These are phyloP conservation scores for Chrysosphaeria jannelii DNA, from an alignment of 2,329 filamentous ascomycete species.

Conservation along the genomic window DNA sequence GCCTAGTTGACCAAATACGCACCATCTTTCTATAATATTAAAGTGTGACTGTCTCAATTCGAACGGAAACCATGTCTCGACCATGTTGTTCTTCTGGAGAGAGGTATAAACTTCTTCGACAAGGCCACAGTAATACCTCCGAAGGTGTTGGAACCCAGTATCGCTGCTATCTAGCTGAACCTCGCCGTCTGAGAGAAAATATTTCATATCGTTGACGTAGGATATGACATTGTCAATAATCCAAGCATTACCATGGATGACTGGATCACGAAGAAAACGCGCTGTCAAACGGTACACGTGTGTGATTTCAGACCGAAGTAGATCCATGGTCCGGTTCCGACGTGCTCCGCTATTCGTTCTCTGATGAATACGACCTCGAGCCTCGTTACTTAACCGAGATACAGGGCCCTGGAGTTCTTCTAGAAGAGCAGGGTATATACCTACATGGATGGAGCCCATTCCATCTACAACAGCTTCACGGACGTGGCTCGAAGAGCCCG, in stretches of 20 bases:
- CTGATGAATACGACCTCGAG: slow-evolving; percentile 61
- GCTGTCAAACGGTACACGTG: slow-evolving; percentile 88
- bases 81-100: slow-evolving; percentile 59
- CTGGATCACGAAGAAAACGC: slow-evolving; percentile 51
- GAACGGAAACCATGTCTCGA: slow-evolving; percentile 87
- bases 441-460: slow-evolving; percentile 80
- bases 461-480: slow-evolving; percentile 74
- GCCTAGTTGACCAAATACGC: slow-evolving; percentile 79
- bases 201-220: slow-evolving; percentile 73
- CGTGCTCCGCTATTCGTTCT: slow-evolving; percentile 58
- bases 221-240: slow-evolving; percentile 65
- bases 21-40: slow-evolving; percentile 96
- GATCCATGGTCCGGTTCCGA: slow-evolving; percentile 56
- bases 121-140: slow-evolving; percentile 79
- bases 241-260: slow-evolving; percentile 67
- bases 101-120: slow-evolving; percentile 83
- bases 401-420: slow-evolving; percentile 77
- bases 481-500: slow-evolving; percentile 49
- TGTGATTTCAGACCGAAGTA: slow-evolving; percentile 75
- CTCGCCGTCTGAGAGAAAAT: slow-evolving; percentile 83
- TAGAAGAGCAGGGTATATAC: slow-evolving; percentile 69
- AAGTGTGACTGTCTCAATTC: slow-evolving; percentile 89
- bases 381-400: slow-evolving; percentile 62
- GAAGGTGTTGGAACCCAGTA: slow-evolving; percentile 76
- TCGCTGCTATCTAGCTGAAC: slow-evolving; percentile 83